Conservation (phyloP, 169 alveolate genomes). For the Perkinsus chesapeaki region DNA sequence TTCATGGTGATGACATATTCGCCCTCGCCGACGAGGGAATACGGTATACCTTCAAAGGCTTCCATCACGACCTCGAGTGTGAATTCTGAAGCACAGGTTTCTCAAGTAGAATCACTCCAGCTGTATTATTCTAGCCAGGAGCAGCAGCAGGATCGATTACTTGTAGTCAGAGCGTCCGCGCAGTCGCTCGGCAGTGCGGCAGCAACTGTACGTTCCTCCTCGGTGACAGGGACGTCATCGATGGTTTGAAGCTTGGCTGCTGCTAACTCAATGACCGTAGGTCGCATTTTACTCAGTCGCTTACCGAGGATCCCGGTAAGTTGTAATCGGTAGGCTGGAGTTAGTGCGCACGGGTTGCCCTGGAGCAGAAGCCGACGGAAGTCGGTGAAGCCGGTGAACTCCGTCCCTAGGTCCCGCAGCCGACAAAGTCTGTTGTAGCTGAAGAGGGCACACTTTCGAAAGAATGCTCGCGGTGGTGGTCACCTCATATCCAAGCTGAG, state of each 20-base stretch:
- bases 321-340: not conserved
- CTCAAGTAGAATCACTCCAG: too few species aligned
- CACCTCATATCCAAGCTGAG: not conserved
- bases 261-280: not conserved
- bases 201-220: too few species aligned
- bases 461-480: not conserved
- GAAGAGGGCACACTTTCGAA: not conserved
- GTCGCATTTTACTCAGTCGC: not conserved
- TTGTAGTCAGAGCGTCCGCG: too few species aligned
- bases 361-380: not conserved
- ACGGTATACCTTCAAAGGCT: not conserved
- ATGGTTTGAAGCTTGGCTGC: not conserved
- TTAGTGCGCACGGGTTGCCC: not conserved
- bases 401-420: not conserved
- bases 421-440: not conserved
- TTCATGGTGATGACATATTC: not conserved
- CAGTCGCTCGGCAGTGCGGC: too few species aligned
- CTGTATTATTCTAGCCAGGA: too few species aligned
- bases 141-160: too few species aligned
- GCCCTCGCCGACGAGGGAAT: not conserved
- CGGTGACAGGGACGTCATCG: too few species aligned
- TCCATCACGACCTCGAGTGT: not conserved
- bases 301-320: not conserved
- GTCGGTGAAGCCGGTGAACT: not conserved
- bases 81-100: not conserved